A percentile compares a stretch with the other conserved stretches of the same genome.
Evolutionary conservation across 768 basidiomycete genomes (phyloP).

Genomic region (Kwoniella pini): DNA sequence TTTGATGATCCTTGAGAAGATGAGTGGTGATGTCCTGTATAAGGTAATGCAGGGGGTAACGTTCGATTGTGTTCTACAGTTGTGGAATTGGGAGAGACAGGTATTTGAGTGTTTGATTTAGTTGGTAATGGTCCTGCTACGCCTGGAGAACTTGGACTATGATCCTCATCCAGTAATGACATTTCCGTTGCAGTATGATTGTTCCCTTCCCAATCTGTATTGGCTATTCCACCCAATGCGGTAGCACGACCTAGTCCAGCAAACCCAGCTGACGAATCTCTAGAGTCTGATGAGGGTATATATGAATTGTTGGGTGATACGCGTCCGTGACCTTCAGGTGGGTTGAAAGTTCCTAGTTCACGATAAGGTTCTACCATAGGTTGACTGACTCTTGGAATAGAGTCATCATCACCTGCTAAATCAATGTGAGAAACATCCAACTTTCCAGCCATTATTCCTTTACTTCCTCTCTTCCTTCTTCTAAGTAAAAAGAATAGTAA

Average conservation of each 20-base stretch:
- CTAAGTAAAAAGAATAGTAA: constrained; percentile 29
- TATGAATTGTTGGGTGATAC: neutral
- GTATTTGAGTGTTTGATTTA: constrained; percentile 8
- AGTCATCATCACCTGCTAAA: constrained; percentile 15
- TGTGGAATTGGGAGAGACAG: neutral
- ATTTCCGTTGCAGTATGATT: neutral
- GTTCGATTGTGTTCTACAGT: neutral
- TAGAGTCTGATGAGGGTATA: neutral
- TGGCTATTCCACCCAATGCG: neutral
- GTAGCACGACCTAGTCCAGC: constrained; percentile 18
- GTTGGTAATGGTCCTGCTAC: constrained; percentile 31
- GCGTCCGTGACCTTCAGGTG: neutral
- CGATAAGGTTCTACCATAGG: constrained; percentile 39
- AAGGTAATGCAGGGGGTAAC: neutral
- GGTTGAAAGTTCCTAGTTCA: constrained; percentile 14
- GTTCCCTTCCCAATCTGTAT: neutral
- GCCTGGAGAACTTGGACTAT: constrained; percentile 10
- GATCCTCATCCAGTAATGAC: constrained; percentile 1
- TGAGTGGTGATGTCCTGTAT: neutral
- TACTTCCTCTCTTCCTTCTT: constrained; percentile 16
- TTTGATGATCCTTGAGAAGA: constrained; percentile 1
- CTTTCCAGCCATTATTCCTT: neutral
- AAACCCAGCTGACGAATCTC: constrained; percentile 16
- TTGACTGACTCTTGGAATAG: neutral
- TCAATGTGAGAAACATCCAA: constrained; percentile 11